Evolutionary conservation across 1,139 yeast genomes (phyloP).

Genomic region (Scheffersomyces titani): DNA sequence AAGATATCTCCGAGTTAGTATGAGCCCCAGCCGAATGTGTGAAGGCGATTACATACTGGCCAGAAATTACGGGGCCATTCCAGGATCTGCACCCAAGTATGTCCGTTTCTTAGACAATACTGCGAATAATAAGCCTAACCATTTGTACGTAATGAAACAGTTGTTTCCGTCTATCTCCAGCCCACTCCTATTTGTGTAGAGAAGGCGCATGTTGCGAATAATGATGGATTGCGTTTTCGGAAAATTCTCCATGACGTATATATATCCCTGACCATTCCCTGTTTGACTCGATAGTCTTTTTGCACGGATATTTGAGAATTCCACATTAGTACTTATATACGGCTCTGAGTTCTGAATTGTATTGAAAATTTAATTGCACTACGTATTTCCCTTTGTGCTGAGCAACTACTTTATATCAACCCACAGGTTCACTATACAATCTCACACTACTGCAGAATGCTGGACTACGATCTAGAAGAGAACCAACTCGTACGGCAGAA

Average conservation of each 20-base stretch:
- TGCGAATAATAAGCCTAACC: not conserved
- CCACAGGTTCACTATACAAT: not conserved
- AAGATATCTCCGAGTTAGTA: not conserved
- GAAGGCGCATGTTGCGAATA: not conserved
- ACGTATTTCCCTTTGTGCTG: not conserved
- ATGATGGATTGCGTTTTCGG: not conserved
- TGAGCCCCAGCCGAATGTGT: not conserved
- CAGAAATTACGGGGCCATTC: not conserved
- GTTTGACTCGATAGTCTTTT: too few relatives aligned
- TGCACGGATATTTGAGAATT: not conserved
- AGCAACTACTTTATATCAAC: not conserved
- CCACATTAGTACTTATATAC: not conserved
- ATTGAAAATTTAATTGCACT: too few relatives aligned
- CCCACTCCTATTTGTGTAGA: not conserved
- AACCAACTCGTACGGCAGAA: slow-evolving; percentile 8
- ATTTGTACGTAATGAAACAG: not conserved
- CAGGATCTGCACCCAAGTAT: not conserved
- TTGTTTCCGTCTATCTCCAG: not conserved
- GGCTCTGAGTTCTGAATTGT: not conserved
- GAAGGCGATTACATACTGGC: not conserved
- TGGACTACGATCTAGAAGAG: not conserved
- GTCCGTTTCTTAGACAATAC: not conserved
- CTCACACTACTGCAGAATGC: not conserved
- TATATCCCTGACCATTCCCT: not conserved
- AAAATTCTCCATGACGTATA: not conserved